A percentile compares a stretch with the other conserved stretches of the same genome.
These are phyloP conservation scores for Lumnitzera littorea DNA, from an alignment of 345 rosid species.

Conservation along the genomic window DNA sequence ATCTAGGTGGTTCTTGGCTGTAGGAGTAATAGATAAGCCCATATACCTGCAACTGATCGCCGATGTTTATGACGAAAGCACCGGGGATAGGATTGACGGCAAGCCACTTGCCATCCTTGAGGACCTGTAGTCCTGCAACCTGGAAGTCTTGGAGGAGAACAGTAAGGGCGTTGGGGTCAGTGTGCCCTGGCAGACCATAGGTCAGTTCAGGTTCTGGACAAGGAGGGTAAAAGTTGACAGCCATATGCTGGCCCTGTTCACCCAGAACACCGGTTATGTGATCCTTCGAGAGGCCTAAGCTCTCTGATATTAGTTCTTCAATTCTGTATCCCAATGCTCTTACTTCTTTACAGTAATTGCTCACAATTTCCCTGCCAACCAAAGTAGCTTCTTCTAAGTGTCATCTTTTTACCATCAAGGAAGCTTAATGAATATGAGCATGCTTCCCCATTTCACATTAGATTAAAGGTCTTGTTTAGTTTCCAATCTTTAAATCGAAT, in stretches of 20 bases:
- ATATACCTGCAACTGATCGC: constrained; percentile 78
- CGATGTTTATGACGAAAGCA: constrained; percentile 83
- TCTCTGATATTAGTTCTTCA: constrained; percentile 81
- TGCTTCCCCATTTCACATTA: too few species aligned
- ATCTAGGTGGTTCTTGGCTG: too few species aligned
- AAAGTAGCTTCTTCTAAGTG: not conserved
- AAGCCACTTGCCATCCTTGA: constrained; percentile 67
- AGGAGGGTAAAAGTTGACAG: constrained; percentile 82
- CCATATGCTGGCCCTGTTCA: constrained; percentile 97
- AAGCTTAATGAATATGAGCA: too few species aligned
- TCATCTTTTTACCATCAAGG: too few species aligned
- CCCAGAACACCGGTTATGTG: constrained; percentile 42
- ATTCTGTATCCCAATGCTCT: constrained; percentile 52
- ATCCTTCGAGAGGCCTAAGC: constrained; percentile 66
- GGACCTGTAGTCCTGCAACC: constrained; percentile 77
- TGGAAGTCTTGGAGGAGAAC: constrained; percentile 76
- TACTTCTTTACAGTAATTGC: constrained; percentile 49
- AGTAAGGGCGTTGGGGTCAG: constrained; percentile 87
- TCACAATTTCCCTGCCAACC: constrained; percentile 44
- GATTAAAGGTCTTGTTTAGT: too few species aligned
- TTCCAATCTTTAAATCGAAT: too few species aligned
- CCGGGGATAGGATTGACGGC: constrained; percentile 69
- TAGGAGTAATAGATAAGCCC: not conserved
- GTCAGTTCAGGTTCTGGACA: constrained; percentile 93
- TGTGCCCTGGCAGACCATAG: constrained; percentile 81